Percentiles rank a stretch among this genome's conserved stretches.
Evolutionary conservation across 2,329 filamentous ascomycete genomes (phyloP).

Genomic region (Daldinia sp.): DNA sequence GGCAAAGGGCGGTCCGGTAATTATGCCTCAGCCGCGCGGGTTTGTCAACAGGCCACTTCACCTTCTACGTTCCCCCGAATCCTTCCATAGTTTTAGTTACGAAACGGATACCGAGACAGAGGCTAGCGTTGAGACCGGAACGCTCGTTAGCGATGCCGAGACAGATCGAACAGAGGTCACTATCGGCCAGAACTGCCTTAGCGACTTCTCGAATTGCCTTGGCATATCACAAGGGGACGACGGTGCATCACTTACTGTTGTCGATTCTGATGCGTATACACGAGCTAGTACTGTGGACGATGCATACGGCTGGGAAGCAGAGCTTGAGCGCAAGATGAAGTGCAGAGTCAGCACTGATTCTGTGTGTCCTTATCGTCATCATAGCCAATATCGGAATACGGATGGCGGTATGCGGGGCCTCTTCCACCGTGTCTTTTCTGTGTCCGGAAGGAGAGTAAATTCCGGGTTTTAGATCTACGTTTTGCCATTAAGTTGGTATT

Average conservation of each 20-base stretch:
- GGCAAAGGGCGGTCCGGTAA: constrained; percentile 33
- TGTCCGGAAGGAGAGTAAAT: constrained; percentile 32
- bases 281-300: constrained; percentile 49
- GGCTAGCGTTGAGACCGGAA: constrained; percentile 31
- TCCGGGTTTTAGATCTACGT: constrained; percentile 19
- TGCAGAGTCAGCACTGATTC: constrained; percentile 36
- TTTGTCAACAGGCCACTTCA: constrained; percentile 30
- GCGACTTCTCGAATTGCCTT: constrained; percentile 53
- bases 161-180: constrained; percentile 44
- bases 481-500: neutral
- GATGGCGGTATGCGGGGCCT: constrained; percentile 47
- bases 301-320: constrained; percentile 64
- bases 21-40: constrained; percentile 32
- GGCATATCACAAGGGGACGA: constrained; percentile 45
- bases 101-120: constrained; percentile 44
- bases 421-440: constrained; percentile 52
- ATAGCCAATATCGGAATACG: constrained; percentile 43
- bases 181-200: constrained; percentile 44
- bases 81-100: constrained; percentile 35
- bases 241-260: constrained; percentile 38
- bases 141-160: constrained; percentile 26
- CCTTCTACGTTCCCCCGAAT: constrained; percentile 33
- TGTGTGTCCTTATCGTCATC: constrained; percentile 36
- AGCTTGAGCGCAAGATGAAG: constrained; percentile 48
- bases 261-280: constrained; percentile 44